Conservation (phyloP, 2,329 filamentous ascomycete genomes). For the Zymoseptoria crescenta region DNA sequence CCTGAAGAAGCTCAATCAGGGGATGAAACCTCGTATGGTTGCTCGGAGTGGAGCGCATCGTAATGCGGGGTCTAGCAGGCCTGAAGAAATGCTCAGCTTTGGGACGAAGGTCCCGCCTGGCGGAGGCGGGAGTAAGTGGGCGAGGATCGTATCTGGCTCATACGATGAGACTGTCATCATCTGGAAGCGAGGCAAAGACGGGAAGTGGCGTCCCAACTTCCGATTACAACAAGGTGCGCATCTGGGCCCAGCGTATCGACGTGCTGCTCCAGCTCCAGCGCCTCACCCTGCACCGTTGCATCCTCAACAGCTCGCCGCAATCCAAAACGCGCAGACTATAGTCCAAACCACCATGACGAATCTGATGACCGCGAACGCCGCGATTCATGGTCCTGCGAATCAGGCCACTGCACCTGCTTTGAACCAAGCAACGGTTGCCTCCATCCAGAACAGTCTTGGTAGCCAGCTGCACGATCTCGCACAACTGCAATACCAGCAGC, state of each 20-base stretch:
- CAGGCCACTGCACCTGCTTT: slow-evolving; percentile 8
- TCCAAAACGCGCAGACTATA: slow-evolving; percentile 11
- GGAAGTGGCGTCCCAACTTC: slow-evolving; percentile 74
- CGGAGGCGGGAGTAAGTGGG: slow-evolving; percentile 80
- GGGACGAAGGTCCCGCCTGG: slow-evolving; percentile 85
- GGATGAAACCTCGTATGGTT: slow-evolving; percentile 31
- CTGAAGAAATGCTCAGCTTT: slow-evolving; percentile 67
- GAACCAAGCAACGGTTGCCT: slow-evolving; percentile 1
- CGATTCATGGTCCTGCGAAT: slow-evolving; percentile 8
- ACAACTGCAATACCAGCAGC: slow-evolving; percentile 1
- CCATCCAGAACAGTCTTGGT: neutral
- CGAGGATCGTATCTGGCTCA: slow-evolving; percentile 91
- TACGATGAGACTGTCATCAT: slow-evolving; percentile 96
- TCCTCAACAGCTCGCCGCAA: slow-evolving; percentile 6
- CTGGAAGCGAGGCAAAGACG: slow-evolving; percentile 69
- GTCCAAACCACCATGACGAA: slow-evolving; percentile 12
- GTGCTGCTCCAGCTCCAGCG: neutral
- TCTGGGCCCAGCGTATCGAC: neutral
- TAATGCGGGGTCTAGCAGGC: slow-evolving; percentile 67
- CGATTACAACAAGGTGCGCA: slow-evolving; percentile 33
- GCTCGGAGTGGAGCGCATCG: slow-evolving; percentile 15
- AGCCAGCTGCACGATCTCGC: neutral
- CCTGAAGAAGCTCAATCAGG: slow-evolving; percentile 48
- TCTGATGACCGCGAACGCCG: neutral
- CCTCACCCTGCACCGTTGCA: slow-evolving; percentile 7